Evolutionary conservation across 306 rosid genomes (phyloP).

Genomic region (Lotus japonicus): DNA sequence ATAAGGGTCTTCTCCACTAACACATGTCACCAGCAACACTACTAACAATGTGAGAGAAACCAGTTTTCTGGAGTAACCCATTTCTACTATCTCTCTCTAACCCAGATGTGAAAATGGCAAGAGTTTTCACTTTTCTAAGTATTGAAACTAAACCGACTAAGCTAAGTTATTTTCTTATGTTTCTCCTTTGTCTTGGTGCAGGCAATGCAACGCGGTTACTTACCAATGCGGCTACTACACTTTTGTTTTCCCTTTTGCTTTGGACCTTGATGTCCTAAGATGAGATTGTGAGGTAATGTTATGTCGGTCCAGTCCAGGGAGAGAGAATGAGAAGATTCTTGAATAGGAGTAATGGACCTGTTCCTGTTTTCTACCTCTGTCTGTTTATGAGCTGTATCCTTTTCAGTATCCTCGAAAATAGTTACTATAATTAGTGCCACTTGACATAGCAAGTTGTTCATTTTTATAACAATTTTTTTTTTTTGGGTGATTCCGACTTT

Average conservation of each 20-base stretch:
- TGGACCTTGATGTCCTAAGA: not conserved
- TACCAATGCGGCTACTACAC: not conserved
- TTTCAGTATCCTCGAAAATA: not conserved
- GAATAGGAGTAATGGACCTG: conserved; percentile 2
- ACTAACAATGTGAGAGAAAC: conserved; percentile 24
- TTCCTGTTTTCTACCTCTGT: not conserved
- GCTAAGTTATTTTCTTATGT: not conserved
- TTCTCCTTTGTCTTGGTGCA: not conserved
- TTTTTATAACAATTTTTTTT: too few species aligned
- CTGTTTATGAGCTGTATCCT: conserved; percentile 47
- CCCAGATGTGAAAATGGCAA: not conserved
- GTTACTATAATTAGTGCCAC: not conserved
- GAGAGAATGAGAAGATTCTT: conserved; percentile 1
- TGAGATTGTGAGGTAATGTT: not conserved
- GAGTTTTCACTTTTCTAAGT: not conserved
- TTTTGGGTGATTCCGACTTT: too few species aligned
- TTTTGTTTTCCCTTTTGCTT: not conserved
- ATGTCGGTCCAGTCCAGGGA: conserved; percentile 30
- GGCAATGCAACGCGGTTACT: not conserved
- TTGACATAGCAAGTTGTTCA: not conserved
- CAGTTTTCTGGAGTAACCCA: conserved; percentile 31
- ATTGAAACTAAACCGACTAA: not conserved
- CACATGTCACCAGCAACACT: conserved; percentile 37
- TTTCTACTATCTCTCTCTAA: conserved; percentile 16
- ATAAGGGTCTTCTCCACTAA: conserved; percentile 73